Evolutionary conservation across 2,329 filamentous ascomycete genomes (phyloP).

Genomic region (Sporothrix mexicana): DNA sequence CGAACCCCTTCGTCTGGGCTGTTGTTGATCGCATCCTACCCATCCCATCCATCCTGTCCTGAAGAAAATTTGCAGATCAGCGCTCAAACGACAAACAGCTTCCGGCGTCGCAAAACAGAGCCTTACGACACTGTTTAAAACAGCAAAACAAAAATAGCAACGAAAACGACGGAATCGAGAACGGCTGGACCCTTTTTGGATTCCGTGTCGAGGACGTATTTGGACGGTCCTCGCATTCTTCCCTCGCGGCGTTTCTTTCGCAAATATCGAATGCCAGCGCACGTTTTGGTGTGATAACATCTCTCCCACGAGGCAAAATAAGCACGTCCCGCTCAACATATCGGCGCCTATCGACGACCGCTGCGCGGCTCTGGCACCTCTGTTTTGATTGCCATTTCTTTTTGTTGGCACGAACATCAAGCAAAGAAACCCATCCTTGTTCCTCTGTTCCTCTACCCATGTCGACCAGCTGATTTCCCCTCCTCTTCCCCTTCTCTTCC

Average conservation of each 20-base stretch:
- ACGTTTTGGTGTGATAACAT: constrained; percentile 11
- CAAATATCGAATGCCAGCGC: constrained; percentile 23
- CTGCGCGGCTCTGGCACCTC: constrained; percentile 24
- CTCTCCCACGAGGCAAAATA: neutral
- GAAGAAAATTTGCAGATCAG: constrained; percentile 1
- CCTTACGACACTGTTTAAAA: neutral
- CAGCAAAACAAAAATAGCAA: constrained; percentile 9
- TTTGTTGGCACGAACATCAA: neutral
- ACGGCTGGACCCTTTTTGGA: constrained; percentile 22
- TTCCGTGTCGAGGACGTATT: constrained; percentile 5
- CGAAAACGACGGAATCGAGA: neutral
- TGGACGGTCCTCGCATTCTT: constrained; percentile 10
- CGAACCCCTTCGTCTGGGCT: constrained; percentile 17
- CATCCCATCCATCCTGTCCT: neutral
- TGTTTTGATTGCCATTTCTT: neutral
- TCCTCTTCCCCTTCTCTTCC: neutral
- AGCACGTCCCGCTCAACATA: neutral
- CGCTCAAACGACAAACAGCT: constrained; percentile 15
- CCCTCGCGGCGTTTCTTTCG: neutral
- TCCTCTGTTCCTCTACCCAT: neutral
- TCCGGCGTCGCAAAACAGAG: constrained; percentile 22
- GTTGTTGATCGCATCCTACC: neutral
- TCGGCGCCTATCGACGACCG: constrained; percentile 11
- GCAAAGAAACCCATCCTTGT: neutral
- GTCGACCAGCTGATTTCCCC: constrained; percentile 20